These are phyloP conservation scores for Corynespora cassiicola DNA, from an alignment of 2,329 filamentous ascomycete genomes.

Conservation along the genomic window DNA sequence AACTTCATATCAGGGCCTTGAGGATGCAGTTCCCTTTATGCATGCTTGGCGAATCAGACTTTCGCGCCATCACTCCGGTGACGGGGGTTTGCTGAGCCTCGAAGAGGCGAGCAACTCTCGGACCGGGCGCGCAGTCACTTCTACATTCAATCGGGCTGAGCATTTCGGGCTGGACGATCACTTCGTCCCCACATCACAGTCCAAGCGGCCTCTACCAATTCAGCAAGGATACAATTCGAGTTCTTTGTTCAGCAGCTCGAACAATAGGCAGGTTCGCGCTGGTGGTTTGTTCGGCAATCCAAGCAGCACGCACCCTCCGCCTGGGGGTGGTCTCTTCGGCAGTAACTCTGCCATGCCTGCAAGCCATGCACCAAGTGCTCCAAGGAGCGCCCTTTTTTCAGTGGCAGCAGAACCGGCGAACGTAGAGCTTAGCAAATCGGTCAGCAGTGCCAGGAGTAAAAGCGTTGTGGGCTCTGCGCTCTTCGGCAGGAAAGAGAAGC, in stretches of 20 bases:
- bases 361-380: no score
- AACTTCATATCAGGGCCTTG: conserved; percentile 62
- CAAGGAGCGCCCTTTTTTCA: no score
- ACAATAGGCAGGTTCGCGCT: no score
- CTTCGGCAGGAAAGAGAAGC: no score
- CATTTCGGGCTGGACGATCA: conserved; percentile 22
- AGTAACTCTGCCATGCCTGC: background rate
- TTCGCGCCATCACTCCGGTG: conserved; percentile 32
- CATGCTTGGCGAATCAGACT: conserved; percentile 65
- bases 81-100: conserved; percentile 21
- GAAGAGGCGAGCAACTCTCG: conserved; percentile 18
- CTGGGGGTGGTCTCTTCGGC: background rate
- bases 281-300: conserved; percentile 1
- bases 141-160: conserved; percentile 23
- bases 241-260: conserved; percentile 3
- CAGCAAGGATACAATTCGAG: conserved; percentile 7
- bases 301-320: background rate
- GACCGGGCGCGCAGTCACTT: conserved; percentile 1
- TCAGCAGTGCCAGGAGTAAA: no score
- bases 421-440: no score
- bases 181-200: conserved; percentile 9
- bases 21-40: conserved; percentile 62
- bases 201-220: conserved; percentile 5
- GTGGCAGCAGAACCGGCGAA: no score
- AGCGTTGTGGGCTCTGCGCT: no score